Conservation (phyloP, 306 rosid genomes). For the Gastrolobium bilobum region DNA sequence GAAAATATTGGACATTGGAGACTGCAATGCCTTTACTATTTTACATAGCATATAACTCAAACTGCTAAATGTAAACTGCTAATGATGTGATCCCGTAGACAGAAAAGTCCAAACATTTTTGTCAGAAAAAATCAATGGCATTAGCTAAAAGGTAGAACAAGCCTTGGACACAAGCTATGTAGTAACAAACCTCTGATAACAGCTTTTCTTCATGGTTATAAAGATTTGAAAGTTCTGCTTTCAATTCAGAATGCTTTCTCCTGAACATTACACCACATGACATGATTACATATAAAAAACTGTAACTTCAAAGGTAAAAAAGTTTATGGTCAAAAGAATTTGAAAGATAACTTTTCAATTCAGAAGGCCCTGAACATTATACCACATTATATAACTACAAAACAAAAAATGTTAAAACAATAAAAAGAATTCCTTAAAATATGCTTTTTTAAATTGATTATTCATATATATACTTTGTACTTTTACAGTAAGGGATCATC, state of each 20-base stretch:
- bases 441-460: conserved; percentile 26
- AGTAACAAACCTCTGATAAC: conserved; percentile 79
- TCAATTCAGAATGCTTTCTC: conserved; percentile 94
- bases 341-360: conserved; percentile 69
- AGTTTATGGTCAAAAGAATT: conserved; percentile 42
- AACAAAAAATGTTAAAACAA: conserved; percentile 3
- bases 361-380: conserved; percentile 65
- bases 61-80: background rate
- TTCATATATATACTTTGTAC: conserved; percentile 8
- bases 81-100: conserved; percentile 35
- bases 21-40: conserved; percentile 26
- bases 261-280: conserved; percentile 60
- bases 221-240: conserved; percentile 88
- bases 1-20: conserved; percentile 33
- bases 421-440: conserved; percentile 1
- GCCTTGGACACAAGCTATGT: conserved; percentile 36
- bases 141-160: conserved; percentile 40
- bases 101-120: conserved; percentile 20
- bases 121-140: conserved; percentile 1
- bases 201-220: conserved; percentile 85
- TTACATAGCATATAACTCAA: conserved; percentile 30
- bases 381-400: conserved; percentile 22
- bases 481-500: conserved; percentile 14
- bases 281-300: conserved; percentile 22
- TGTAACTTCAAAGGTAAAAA: background rate